Base-by-base conservation (phyloP, 305 asterid species). In the Salvia sclarea region DNA sequence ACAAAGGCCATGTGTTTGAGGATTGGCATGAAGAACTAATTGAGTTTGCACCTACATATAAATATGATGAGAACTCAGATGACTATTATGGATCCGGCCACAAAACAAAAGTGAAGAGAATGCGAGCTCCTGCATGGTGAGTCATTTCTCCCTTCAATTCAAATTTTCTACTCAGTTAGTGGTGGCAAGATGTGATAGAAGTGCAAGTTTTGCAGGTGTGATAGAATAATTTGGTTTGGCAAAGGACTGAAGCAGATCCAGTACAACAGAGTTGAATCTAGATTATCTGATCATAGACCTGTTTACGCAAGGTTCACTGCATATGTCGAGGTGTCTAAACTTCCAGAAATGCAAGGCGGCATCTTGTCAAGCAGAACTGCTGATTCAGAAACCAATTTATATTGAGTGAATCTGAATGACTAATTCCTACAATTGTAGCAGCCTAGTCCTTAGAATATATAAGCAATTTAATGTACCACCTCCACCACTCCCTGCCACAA, bases 41-140 rank as follows among this genome's bases (percentile, higher is more conserved):
- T 5, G 76, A 81, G 47, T 86, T 86, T 70, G 80, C 93, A 16
- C 93, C 90, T 6, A 86, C 93, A 52, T 86, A 86, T 61, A 86
- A 86, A 70, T 86, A 84, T 59, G 61, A 76, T 25, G 61, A 63
- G 43, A 82, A 85, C 66, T 84, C 93, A n/a, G 85, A 81, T 56
- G 82, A 79, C 30, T 86, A 86, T 64, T 81, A 81, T 58, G 90
- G 85, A 75, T 71, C 84, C 71, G 67, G 75, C 61, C 78, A 79
- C 50, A 78, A 54, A 41, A 71, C 37, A 62, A 83, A 79, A 61
- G 79, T 64, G 57, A 70, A 60, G 70, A 78, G 75, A 55, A 77
- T 59, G 77, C 74, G 88, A 65, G 81, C 83, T 66, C 93, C 93
- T 33, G 93, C 93, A 49, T 84, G 90, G 90, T 86, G 71, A 77